These are phyloP conservation scores for Hyphopichia homilentoma DNA, from an alignment of 805 yeast genomes.

Conservation along the genomic window DNA sequence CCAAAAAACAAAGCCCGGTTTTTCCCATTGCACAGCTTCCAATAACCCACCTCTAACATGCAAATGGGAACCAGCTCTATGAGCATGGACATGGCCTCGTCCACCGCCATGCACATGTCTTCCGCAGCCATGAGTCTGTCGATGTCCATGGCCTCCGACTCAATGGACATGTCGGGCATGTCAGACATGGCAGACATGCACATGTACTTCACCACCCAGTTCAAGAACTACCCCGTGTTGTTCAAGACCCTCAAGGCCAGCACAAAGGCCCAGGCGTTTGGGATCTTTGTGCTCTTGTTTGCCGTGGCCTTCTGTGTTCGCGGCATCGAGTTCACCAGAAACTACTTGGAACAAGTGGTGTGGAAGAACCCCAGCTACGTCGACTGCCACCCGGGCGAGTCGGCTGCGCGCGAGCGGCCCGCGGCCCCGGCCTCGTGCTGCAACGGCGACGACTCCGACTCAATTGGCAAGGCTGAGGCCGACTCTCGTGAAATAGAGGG, in stretches of 20 bases:
- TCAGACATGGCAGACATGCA: conserved; percentile 41
- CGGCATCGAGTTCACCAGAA: conserved; percentile 54
- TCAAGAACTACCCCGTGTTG: conserved; percentile 56
- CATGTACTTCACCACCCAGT: conserved; percentile 51
- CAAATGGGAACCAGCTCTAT: conserved; percentile 6
- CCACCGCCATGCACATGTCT: conserved; percentile 3
- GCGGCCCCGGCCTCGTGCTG: conserved; percentile 1
- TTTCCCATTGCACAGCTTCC: too few species aligned
- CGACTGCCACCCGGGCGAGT: conserved; percentile 9
- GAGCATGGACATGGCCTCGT: conserved; percentile 9
- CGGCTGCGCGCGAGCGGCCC: background rate
- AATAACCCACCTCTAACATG: too few species aligned
- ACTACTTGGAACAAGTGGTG: conserved; percentile 65
- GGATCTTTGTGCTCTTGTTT: conserved; percentile 62
- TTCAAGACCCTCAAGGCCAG: conserved; percentile 53
- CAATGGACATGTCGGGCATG: conserved; percentile 10
- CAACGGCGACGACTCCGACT: conserved; percentile 21
- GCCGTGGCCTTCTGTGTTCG: conserved; percentile 56
- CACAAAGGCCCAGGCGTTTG: conserved; percentile 62
- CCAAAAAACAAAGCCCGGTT: too few species aligned
- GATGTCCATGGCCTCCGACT: conserved; percentile 3
- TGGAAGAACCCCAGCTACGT: conserved; percentile 43
- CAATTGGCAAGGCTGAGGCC: conserved; percentile 2
- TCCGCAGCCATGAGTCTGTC: conserved; percentile 5
- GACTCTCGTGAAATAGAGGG: conserved; percentile 2